Conservation (phyloP, 805 yeast genomes). For the Cyberlindnera xylosilytica region DNA sequence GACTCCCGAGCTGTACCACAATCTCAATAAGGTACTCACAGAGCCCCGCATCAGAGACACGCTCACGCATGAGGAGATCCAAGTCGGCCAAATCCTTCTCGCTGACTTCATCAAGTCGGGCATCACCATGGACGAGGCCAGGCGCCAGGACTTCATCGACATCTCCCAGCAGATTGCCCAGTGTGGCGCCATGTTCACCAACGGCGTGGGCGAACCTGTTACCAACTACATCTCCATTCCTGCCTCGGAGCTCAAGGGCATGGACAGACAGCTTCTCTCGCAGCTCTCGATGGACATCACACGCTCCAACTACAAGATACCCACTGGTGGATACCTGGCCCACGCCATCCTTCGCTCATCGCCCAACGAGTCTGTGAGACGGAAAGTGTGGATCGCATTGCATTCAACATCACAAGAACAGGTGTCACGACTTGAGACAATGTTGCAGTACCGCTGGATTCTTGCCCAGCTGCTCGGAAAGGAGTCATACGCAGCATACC, state of each 20-base stretch:
- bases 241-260: conserved; percentile 18
- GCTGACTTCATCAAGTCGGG: conserved; percentile 92
- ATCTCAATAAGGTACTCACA: conserved; percentile 49
- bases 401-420: conserved; percentile 67
- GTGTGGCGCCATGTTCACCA: conserved; percentile 70
- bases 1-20: conserved; percentile 63
- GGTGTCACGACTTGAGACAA: conserved; percentile 50
- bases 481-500: conserved; percentile 71
- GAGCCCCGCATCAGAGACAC: conserved; percentile 27
- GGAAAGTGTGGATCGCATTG: conserved; percentile 68
- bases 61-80: conserved; percentile 69
- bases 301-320: conserved; percentile 46
- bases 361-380: conserved; percentile 53
- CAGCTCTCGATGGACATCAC: conserved; percentile 33
- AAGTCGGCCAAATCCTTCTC: conserved; percentile 76
- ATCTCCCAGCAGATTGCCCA: conserved; percentile 78
- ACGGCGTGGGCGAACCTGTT: conserved; percentile 23
- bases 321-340: conserved; percentile 62
- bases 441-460: conserved; percentile 63
- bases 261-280: conserved; percentile 24
- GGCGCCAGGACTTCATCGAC: conserved; percentile 67
- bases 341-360: conserved; percentile 61
- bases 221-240: conserved; percentile 22
- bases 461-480: conserved; percentile 74
- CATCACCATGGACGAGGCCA: conserved; percentile 64